Evolutionary conservation across 148 eudicot species (phyloP), one percentile per base, ranked within the genome.

Genomic region (Vaccinium vitisidaea): DNA sequence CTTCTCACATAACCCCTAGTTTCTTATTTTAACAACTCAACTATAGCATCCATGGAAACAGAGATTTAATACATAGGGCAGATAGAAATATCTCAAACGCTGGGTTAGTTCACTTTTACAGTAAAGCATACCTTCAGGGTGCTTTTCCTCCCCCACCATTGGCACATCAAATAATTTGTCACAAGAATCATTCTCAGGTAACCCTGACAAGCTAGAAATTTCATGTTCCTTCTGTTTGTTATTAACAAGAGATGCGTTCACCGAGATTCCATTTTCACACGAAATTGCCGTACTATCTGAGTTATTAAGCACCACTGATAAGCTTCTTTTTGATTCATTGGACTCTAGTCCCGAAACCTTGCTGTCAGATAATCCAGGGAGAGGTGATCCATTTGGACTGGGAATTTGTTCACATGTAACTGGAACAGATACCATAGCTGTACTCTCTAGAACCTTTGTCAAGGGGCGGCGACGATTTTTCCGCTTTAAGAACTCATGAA

Each of bases 341-440:
- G 90, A 84, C 63, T 90, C 95, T 48, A 86, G 58, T 71, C 80
- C 84, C 86, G 92, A 84, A 85, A 90, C 76, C 85, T 88, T 87
- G 87, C 91, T 56, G 71, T 91, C 91, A 65, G 92, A 89, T 59
- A 71, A 80, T 86, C 90, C 91, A 59, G 84, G 90, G 50, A 86
- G 85, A 80, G 85, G 82, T 23, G 90, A 83, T 54, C 88, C 87
- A 78, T 74, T 82, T 21, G 90, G 88, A 86, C 89, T 87, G 58
- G 92, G 84, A 85, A 87, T 84, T 81, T 89, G 88, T 85, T 92
- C 98, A 83, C 86, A 90, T 18, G 88, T 88, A 77, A 94, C 91
- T 15, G 95, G 97, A 69, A 92, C 94, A 85, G 94, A 88, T 79
- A 96, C 94, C 97, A 92, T 85, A 9, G 88, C 77, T n/a, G 93